phyloP scores from a whole-genome alignment of 768 basidiomycete species.

The Cyathus striatus region DNA sequence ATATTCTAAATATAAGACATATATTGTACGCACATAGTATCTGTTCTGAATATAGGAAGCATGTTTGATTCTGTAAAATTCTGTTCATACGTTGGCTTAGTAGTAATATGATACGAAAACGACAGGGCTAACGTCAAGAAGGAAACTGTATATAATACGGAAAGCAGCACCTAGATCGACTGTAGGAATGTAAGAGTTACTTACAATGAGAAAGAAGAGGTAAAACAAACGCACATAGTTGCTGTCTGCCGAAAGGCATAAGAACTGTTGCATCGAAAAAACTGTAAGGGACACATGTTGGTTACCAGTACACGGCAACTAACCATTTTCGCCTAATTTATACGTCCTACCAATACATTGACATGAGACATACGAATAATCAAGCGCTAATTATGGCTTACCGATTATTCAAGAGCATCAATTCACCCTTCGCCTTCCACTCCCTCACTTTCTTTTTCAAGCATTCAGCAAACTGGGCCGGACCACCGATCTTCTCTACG shows the following conservation, averaged over 20 bases:
- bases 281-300: slow-evolving; percentile 13
- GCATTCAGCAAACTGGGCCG: slow-evolving; percentile 48
- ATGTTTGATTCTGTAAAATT: slow-evolving; percentile 56
- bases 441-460: slow-evolving; percentile 46
- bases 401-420: slow-evolving; percentile 83
- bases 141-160: slow-evolving; percentile 74
- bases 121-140: slow-evolving; percentile 46
- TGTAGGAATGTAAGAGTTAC: too few relatives aligned
- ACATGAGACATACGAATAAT: too few relatives aligned
- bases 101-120: not conserved
- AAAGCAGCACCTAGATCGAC: slow-evolving; percentile 66
- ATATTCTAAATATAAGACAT: too few relatives aligned
- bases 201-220: too few relatives aligned
- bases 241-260: slow-evolving; percentile 88
- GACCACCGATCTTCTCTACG: slow-evolving; percentile 58
- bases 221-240: slow-evolving; percentile 63
- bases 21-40: too few relatives aligned
- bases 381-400: slow-evolving; percentile 24
- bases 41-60: slow-evolving; percentile 76
- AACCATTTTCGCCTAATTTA: slow-evolving; percentile 84
- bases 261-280: too few relatives aligned
- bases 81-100: slow-evolving; percentile 19
- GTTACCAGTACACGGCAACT: too few relatives aligned
- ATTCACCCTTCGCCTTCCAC: slow-evolving; percentile 61
- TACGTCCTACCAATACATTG: too few relatives aligned